Base-by-base conservation (phyloP, 2,329 filamentous ascomycete genomes). In the Pseudocercospora fuligena region DNA sequence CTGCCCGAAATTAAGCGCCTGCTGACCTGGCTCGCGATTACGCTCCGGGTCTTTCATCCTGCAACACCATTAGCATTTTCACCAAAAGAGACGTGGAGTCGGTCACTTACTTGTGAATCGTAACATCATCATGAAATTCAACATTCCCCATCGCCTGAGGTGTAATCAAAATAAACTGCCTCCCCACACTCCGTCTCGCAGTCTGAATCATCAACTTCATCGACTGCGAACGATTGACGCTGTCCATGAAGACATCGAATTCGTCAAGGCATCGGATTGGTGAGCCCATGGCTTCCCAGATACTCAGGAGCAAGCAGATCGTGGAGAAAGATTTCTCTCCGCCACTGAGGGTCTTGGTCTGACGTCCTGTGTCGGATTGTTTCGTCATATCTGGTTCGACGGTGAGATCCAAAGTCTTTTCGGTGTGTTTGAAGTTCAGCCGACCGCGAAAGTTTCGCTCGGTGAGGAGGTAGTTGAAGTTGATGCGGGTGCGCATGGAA, bases 161-260 rank as follows among this genome's bases (percentile, higher is more conserved):
- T 2, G 94, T 97, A 77, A 99, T 99, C 63, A 99, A 87, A 70
- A 99, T 94, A 75, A 96, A 99, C 78, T 99, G 95, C 68, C 93
- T 88, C 27, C 93, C 93, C n/a, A 95, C 90, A 1, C 92, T 92
- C 31, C 91, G 88, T 73, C 95, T 88, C 43, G 95, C 95, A 19
- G 93, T 92, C 66, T 89, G 86, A 73, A 97, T 93, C 79, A 99
- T 91, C 90, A 99, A 93, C 69, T 92, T 91, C 73, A 97, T 97
- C 77, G 92, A 96, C 73, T 96, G 92, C 64, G 92, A 92, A 67
- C 95, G 89, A 79, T 99, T 99, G 66, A 98, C 92, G 72, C 91
- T 93, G 80, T 99, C 95, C 95, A 99, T 99, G 84, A 97, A 99
- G 33, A 99, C 95, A 78, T 99, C 95, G 76, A 98, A 99, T 80